Conservation (phyloP, 345 rosid genomes). For the Eucalyptus virginea region DNA sequence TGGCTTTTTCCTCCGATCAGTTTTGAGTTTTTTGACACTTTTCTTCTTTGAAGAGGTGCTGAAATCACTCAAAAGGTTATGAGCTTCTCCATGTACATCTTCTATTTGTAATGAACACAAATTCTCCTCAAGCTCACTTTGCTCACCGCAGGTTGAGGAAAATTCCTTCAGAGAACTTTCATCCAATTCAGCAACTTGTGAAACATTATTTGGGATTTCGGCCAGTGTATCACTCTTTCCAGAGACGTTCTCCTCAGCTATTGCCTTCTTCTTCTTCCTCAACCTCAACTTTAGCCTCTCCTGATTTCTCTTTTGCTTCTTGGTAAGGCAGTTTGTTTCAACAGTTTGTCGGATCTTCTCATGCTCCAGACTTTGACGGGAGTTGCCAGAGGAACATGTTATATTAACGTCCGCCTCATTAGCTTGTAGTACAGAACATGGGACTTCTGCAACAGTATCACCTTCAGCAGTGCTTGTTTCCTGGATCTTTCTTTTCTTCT, state of each 20-base stretch:
- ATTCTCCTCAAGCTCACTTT: background rate
- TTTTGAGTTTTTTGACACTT: background rate
- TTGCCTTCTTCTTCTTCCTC: background rate
- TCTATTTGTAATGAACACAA: background rate
- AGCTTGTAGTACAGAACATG: background rate
- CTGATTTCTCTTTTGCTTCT: background rate
- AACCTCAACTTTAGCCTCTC: background rate
- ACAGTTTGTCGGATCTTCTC: background rate
- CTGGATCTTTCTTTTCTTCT: background rate
- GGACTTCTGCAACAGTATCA: background rate
- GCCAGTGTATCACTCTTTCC: background rate
- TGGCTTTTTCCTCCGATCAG: background rate
- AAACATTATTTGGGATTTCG: background rate
- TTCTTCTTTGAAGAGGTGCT: background rate
- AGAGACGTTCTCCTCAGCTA: background rate
- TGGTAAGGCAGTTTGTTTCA: background rate
- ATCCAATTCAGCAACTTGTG: background rate
- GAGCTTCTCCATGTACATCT: background rate
- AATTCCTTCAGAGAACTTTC: background rate
- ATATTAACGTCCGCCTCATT: background rate
- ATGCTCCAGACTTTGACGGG: background rate
- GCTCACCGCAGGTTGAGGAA: background rate
- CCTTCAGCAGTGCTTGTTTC: background rate
- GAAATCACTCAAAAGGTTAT: background rate
- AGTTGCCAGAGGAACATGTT: background rate